Evolutionary conservation across 257 asterid species (phyloP).

Genomic region (Forsythia suspensa): DNA sequence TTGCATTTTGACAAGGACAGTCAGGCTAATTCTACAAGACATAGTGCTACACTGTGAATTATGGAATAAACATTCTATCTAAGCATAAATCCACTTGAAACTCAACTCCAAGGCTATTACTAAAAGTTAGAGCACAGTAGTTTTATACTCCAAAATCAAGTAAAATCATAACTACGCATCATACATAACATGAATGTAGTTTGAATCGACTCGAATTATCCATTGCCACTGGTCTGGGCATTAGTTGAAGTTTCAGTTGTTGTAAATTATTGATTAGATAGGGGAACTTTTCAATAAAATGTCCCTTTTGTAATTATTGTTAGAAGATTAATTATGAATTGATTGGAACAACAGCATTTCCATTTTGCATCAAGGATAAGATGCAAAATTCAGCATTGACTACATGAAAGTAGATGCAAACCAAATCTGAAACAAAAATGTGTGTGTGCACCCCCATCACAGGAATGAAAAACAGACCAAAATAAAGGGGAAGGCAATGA

Average conservation of each 20-base stretch:
- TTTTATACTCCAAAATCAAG: neutral
- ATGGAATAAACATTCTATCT: neutral
- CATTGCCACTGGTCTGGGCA: neutral
- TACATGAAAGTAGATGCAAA: neutral
- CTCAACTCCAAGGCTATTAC: neutral
- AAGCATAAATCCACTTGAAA: neutral
- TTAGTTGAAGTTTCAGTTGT: neutral
- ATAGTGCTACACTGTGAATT: neutral
- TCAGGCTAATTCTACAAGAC: neutral
- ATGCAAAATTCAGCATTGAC: neutral
- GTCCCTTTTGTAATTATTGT: too few relatives aligned
- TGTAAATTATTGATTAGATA: neutral
- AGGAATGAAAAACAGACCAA: too few relatives aligned
- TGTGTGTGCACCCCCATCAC: too few relatives aligned
- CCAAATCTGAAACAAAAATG: neutral
- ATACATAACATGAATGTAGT: neutral
- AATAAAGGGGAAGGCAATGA: too few relatives aligned
- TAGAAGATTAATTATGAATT: too few relatives aligned
- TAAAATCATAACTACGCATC: neutral
- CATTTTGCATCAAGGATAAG: neutral
- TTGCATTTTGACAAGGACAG: neutral
- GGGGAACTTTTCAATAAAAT: neutral
- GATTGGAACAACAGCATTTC: too few relatives aligned
- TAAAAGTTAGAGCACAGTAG: neutral
- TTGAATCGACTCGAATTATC: neutral